Base-by-base conservation (phyloP, 164 flowering plant genomes). In the Liriodendron chinense region DNA sequence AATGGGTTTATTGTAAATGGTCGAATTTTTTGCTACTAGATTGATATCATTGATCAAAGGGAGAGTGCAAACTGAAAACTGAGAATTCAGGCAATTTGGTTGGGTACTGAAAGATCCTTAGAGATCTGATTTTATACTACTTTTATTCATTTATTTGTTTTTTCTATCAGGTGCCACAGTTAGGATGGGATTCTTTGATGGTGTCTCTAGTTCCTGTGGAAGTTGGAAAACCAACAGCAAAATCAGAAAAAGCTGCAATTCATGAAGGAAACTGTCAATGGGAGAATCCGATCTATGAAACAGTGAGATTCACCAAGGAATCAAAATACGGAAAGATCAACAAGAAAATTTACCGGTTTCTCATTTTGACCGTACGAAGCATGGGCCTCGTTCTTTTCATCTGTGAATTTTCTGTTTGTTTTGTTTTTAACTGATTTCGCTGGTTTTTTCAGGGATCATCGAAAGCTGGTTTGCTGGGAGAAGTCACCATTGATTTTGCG, bases 201-300 rank as follows among this genome's bases (percentile, higher is more conserved):
- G 57, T 96, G 49, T 89, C 94, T 72, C 76, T 94, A 68, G 80
- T 91, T 76, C 98, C 99, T 25, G 86, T 83, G 18, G 98, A 92
- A 61, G 82, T 79, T 53, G 97, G 98, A 47, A 96, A 89, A 80
- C 92, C 94, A 2, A 89, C 89, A 5, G 82, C 69, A 63, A 90
- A 79, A 78, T 81, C 88, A 26, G 98, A 89, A 78, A 94, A 91
- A 80, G 88, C 84, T 47, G 59, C 66, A 12, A 82, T 92, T 68
- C 81, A 75, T 18, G 93, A 91, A 16, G 97, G 96, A 63, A 74
- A 76, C 69, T 96, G 96, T 76, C 74, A 75, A n/a, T 96, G 99
- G 99, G 91, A 87, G 68, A 89, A 81, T 82, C 91, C 96, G 1
- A 82, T 90, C 62, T 85, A 78, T 72, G 97, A 92, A 77, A 89